Percentiles rank a stretch among this genome's conserved stretches.
Evolutionary conservation across 2,329 filamentous ascomycete genomes (phyloP).

Genomic region (Pseudocercospora crystallina): DNA sequence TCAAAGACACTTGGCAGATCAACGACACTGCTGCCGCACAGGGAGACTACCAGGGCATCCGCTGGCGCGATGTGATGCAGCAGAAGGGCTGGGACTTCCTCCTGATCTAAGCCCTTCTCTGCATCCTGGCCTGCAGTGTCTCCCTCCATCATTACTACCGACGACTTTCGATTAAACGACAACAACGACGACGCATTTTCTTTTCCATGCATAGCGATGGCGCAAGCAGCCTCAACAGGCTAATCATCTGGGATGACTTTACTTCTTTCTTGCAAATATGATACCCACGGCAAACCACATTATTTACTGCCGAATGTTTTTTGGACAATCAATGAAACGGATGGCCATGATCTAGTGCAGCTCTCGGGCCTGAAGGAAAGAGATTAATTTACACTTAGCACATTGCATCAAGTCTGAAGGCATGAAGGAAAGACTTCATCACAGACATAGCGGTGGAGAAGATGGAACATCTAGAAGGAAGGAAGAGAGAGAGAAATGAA

Average conservation of each 20-base stretch:
- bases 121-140: conserved; percentile 31
- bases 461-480: too few species aligned
- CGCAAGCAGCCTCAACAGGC: conserved; percentile 16
- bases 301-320: conserved; percentile 1
- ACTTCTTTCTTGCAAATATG: conserved; percentile 22
- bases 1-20: conserved; percentile 77
- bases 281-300: conserved; percentile 21
- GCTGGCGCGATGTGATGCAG: conserved; percentile 94
- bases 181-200: conserved; percentile 3
- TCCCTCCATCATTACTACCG: conserved; percentile 6
- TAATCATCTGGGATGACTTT: conserved; percentile 16
- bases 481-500: too few species aligned
- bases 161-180: conserved; percentile 9
- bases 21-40: conserved; percentile 62
- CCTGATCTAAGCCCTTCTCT: conserved; percentile 62
- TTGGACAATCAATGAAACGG: conserved; percentile 12
- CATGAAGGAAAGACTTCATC: too few species aligned
- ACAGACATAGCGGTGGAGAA: too few species aligned
- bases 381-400: not conserved
- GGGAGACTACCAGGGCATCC: conserved; percentile 65
- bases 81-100: conserved; percentile 90
- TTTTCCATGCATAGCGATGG: conserved; percentile 34
- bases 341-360: conserved; percentile 35
- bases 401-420: too few species aligned
- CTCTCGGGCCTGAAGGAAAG: conserved; percentile 23